Evolutionary conservation across 495 filamentous ascomycete species (phyloP).

Genomic region (Copromyces sp.): DNA sequence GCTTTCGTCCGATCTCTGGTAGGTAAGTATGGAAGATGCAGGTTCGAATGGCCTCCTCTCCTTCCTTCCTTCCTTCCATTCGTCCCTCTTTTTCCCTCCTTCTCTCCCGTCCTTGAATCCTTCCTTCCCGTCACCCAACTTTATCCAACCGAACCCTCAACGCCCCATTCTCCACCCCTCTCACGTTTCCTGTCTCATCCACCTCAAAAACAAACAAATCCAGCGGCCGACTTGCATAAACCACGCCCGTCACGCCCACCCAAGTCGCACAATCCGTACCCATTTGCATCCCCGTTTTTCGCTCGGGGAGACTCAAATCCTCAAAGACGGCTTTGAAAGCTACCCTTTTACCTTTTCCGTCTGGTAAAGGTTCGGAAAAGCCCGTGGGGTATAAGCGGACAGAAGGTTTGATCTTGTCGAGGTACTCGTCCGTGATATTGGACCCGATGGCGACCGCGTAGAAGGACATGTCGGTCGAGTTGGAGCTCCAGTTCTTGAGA

Average conservation of each 20-base stretch:
- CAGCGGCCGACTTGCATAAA: slow-evolving; percentile 27
- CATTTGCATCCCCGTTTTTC: slow-evolving; percentile 17
- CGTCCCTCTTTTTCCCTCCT: neutral
- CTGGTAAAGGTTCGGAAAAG: slow-evolving; percentile 15
- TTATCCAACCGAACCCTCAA: slow-evolving; percentile 26
- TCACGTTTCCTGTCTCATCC: slow-evolving; percentile 23
- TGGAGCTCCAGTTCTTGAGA: slow-evolving; percentile 38
- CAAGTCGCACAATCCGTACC: slow-evolving; percentile 28
- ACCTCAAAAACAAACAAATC: slow-evolving; percentile 37
- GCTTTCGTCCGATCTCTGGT: too few species aligned
- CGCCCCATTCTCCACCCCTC: slow-evolving; percentile 27
- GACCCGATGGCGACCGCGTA: slow-evolving; percentile 21
- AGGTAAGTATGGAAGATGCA: too few species aligned
- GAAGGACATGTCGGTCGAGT: slow-evolving; percentile 35
- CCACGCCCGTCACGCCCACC: slow-evolving; percentile 25
- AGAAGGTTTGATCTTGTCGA: slow-evolving; percentile 15
- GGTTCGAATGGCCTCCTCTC: neutral
- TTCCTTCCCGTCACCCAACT: slow-evolving; percentile 8
- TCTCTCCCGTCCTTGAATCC: neutral
- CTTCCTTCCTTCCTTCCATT: neutral
- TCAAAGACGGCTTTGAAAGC: slow-evolving; percentile 36
- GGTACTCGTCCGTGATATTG: slow-evolving; percentile 17
- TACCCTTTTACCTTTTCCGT: slow-evolving; percentile 22
- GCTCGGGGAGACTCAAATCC: slow-evolving; percentile 15
- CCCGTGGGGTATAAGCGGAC: slow-evolving; percentile 35